Base-by-base conservation (phyloP, 225 moss, liverwort and hornwort genomes). In the Climacium dendroides region DNA sequence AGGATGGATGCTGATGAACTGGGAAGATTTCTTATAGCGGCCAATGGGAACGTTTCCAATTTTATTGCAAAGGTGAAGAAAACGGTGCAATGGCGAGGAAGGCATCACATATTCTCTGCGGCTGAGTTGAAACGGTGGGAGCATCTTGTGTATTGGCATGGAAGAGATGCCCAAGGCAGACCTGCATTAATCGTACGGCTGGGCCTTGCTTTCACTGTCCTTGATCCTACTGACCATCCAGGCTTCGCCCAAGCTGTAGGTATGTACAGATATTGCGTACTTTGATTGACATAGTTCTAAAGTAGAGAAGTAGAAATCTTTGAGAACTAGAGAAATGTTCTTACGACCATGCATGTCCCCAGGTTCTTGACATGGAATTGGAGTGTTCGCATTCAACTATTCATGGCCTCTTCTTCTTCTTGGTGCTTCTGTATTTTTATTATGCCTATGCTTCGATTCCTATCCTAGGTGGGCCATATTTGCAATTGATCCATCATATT, bases 161-260 rank as follows among this genome's bases (percentile, higher is more conserved):
- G 92, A 75, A 78, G 61, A 74, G 97, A 99, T 80, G 70, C 86
- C 11, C 90, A 94, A 78, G 89, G 84, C 81, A 90, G 97, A 47
- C 97, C 97, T 32, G 87, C 85, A 47, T 93, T 99, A 53, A 87
- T 96, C 66, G 90, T 99, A 48, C 99, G 95, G 19, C 92, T 99
- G 81, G 99, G 99, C 69, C 89, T 90, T 77, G 99, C 97, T 85
- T 97, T 94, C 85, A 88, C 89, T 67, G 88, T 84, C 43, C 92
- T 99, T 77, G 89, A 89, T 92, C 90, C 96, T 47, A 90, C 94
- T 70, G 94, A 99, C 78, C 94, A 97, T 86, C 95, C 99, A 62
- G 95, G 92, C 81, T 99, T 99, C 88, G 95, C 97, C 73, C 99
- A 99, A 93, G 99, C 99, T 87, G 93, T 97, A 48, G 97, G 99